Evolutionary conservation across 2,329 filamentous ascomycete genomes (phyloP), one percentile per base, ranked within the genome.

Genomic region (Paramyrothecium sp.): DNA sequence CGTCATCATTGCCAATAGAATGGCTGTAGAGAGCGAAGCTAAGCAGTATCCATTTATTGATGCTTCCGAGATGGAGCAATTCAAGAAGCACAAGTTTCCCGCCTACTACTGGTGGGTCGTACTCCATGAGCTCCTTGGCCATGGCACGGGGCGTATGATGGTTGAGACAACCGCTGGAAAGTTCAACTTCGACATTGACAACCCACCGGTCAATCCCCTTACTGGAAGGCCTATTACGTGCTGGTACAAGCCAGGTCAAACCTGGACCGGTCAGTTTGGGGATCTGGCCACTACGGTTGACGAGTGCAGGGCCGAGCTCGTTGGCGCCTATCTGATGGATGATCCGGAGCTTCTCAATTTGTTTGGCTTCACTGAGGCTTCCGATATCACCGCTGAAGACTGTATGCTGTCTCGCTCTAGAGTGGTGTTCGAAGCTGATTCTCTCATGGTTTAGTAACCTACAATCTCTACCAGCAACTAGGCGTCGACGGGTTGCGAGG

Each of bases 61-160:
- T 38, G 74, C 80, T 11, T 74, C 79, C 13, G 88, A 91, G 61
- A 76, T 85, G 46, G 79, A 84, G 3, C 66, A 84, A 3, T 91
- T 85, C 69, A 81, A 84, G 58, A 81, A 81, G 60, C 85, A 84
- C 73, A 85, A 86, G 46, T 85, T 88, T 61, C 78, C 81, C 7
- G 85, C 87, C 0, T 90, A 90, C 66, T 88, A 90, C 69, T 85
- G 89, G 16, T 88, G 89, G 74, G 87, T 90, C 49, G 88, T 86
- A 23, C 81, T 91, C 11, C 89, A 91, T 71, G 85, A 88, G 67
- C 79, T 88, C 4, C 73, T 88, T 2, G 86, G 86, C 12, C 86
- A 88, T 61, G 85, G 86, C 13, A 88, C 85, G 46, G 85, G 85
- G 13, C 85, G 83, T 65, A 75, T 89, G 20, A 75, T 89, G 38